These are phyloP conservation scores for Chrysosphaeria jannelii DNA, from an alignment of 2,329 filamentous ascomycete genomes.

Conservation along the genomic window DNA sequence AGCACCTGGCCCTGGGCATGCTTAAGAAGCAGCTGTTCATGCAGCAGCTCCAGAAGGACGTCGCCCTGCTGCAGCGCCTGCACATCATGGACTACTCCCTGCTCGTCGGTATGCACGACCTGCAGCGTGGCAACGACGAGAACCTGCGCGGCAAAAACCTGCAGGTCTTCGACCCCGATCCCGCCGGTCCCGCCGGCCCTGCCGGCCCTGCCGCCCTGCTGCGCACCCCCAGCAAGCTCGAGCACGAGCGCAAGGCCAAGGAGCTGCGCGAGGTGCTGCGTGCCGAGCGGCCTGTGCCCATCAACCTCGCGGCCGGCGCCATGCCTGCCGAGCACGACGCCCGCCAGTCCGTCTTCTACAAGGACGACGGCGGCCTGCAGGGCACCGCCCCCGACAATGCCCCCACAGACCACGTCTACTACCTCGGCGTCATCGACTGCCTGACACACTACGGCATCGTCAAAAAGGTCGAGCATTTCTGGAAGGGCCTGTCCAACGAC, in stretches of 20 bases:
- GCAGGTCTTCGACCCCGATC: conserved; percentile 57
- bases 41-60: conserved; percentile 66
- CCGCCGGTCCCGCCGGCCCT: too few species aligned
- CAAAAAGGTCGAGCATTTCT: conserved; percentile 88
- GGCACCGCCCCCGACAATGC: conserved; percentile 75
- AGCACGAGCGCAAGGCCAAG: conserved; percentile 68
- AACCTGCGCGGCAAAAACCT: conserved; percentile 72
- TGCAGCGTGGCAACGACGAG: conserved; percentile 76
- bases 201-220: conserved; percentile 32
- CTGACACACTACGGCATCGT: conserved; percentile 88
- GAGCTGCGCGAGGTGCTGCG: conserved; percentile 83
- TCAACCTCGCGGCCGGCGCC: conserved; percentile 50
- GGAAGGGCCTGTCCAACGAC: conserved; percentile 71
- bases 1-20: conserved; percentile 66
- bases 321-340: conserved; percentile 74
- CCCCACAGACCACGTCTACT: conserved; percentile 80
- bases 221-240: conserved; percentile 76
- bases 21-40: conserved; percentile 71
- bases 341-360: conserved; percentile 61
- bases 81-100: conserved; percentile 99
- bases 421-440: conserved; percentile 94
- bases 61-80: conserved; percentile 55
- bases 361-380: conserved; percentile 74
- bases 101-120: conserved; percentile 76
- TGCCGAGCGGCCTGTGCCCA: conserved; percentile 72